A percentile compares a stretch with the other conserved stretches of the same genome.
Conservation (phyloP, 257 asterid genomes). For the Solanum sparsipilum region DNA sequence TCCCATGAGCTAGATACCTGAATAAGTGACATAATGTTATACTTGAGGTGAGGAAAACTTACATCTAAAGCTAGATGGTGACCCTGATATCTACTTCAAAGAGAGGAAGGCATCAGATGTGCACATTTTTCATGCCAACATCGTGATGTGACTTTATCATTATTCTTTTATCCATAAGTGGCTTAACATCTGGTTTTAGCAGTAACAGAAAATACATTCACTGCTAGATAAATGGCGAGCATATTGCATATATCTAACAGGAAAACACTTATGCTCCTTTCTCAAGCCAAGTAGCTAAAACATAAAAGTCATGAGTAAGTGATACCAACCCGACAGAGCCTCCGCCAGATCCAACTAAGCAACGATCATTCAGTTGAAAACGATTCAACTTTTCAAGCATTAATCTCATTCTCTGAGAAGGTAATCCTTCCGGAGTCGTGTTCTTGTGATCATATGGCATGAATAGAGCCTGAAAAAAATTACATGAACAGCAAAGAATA, state of each 20-base stretch:
- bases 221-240: neutral
- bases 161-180: neutral
- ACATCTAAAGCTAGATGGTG: neutral
- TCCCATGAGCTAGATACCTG: slow-evolving; percentile 97
- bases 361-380: slow-evolving; percentile 66
- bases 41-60: neutral
- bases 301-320: slow-evolving; percentile 1
- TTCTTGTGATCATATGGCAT: slow-evolving; percentile 99
- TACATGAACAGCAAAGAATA: neutral
- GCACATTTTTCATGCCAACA: neutral
- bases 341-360: slow-evolving; percentile 96
- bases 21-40: neutral
- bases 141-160: neutral
- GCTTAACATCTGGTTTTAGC: neutral
- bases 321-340: slow-evolving; percentile 93
- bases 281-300: neutral
- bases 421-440: slow-evolving; percentile 78
- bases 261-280: neutral
- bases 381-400: slow-evolving; percentile 83
- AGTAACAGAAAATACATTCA: neutral
- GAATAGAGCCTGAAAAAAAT: slow-evolving; percentile 57
- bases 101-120: neutral
- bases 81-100: neutral
- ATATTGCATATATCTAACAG: neutral
- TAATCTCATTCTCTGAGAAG: slow-evolving; percentile 69